Base-by-base conservation (phyloP, 1,139 yeast genomes). In the Geotrichum candidum region DNA sequence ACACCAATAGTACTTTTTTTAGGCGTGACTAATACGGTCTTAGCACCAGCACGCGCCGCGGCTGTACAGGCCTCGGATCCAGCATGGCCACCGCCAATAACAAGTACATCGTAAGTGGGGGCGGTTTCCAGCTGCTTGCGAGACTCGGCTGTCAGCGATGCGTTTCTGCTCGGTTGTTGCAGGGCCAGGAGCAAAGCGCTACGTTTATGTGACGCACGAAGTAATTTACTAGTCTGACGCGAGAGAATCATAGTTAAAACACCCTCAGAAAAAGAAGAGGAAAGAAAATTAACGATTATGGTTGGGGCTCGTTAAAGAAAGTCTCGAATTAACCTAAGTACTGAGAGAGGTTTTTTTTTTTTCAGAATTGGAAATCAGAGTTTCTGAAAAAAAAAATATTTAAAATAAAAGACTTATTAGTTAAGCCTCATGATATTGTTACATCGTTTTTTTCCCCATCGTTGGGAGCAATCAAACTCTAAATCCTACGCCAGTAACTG, bases 11-110 rank as follows among this genome's bases (percentile, higher is more conserved):
- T 89, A 46, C 80, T 73, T 38, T 84, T 73, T 58, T 79, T 80
- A 0, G 97, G 99, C 0, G 99, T 94, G 1, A 95, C 80, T 38
- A 95, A 78, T 0, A 88, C 77, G 0, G 98, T 90, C 2, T 72
- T 66, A 0, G 88, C 82, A 0, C 98, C 97, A 0, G 89, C 73
- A 65, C 99, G 79, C 0, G 98, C 96, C 0, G 96, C 80, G 0
- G 95, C 99, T 0, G 97, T 82, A 1, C 97, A 95, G 0, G 99
- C 99, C 74, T 95, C 99, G 68, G 96, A 88, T 2, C 99, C 99
- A 50, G 99, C 99, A 76, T 95, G 99, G 0, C 99, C 99, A 11
- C 96, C 99, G 2, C 99, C 99, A 29, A 95, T 84, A 2, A 95
- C 94, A 0, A 94, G 81, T 0, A 92, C 97, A 1, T 94, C 92